Percentiles rank a stretch among this genome's conserved stretches.
phyloP scores from a whole-genome alignment of 2,329 filamentous ascomycete species.

The Claviceps maximensis region DNA sequence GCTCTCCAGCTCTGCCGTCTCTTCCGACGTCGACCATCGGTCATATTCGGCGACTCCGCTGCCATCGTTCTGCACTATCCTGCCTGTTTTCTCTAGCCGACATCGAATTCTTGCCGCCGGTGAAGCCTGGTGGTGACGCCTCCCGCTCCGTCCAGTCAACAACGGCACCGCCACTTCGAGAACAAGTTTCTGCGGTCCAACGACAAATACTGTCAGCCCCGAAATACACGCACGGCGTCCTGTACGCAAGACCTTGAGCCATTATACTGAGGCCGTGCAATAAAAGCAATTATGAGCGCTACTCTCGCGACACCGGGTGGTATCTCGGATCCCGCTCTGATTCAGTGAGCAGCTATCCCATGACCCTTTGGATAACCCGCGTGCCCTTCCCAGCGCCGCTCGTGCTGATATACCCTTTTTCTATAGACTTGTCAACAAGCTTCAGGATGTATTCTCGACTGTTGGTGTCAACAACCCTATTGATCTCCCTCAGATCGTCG shows the following conservation, averaged over 20 bases:
- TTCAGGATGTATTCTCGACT: constrained; percentile 97
- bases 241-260: background rate
- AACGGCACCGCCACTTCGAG: background rate
- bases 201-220: background rate
- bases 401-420: constrained; percentile 2
- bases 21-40: background rate
- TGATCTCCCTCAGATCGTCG: constrained; percentile 94
- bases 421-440: constrained; percentile 80
- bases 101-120: background rate
- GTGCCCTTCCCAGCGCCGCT: background rate
- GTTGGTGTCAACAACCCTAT: constrained; percentile 99
- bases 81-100: background rate
- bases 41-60: background rate
- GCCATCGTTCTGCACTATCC: background rate
- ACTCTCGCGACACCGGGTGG: constrained; percentile 36
- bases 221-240: background rate
- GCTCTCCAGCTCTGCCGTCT: background rate
- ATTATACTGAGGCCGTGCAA: constrained; percentile 3
- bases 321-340: constrained; percentile 53
- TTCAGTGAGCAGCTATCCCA: constrained; percentile 35
- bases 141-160: constrained; percentile 1
- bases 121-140: constrained; percentile 2
- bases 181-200: background rate
- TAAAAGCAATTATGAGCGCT: constrained; percentile 19
- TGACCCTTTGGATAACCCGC: background rate